Evolutionary conservation across 2,329 filamentous ascomycete species (phyloP).

Genomic region (Alternaria sp.): DNA sequence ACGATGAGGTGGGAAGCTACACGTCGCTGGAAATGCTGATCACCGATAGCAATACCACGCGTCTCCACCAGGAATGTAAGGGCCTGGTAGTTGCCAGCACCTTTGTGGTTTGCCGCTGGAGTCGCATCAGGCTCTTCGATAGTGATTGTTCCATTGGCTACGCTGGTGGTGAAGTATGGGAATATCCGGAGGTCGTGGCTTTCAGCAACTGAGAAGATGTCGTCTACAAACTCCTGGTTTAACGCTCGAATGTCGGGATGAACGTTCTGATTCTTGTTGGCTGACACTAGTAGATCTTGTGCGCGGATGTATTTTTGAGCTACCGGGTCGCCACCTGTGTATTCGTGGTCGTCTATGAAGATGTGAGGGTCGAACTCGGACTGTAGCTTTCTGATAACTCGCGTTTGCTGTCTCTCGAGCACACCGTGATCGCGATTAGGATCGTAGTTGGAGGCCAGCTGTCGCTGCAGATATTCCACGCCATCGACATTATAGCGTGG

Average conservation of each 20-base stretch:
- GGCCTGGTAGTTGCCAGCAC: constrained; percentile 36
- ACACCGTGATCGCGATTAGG: constrained; percentile 42
- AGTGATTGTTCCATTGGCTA: constrained; percentile 27
- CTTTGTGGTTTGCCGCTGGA: constrained; percentile 40
- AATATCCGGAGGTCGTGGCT: constrained; percentile 27
- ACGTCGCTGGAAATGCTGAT: constrained; percentile 40
- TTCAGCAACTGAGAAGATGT: constrained; percentile 22
- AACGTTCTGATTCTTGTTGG: constrained; percentile 44
- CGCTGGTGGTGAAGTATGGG: constrained; percentile 37
- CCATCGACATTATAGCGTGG: constrained; percentile 44
- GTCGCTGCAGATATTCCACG: constrained; percentile 34
- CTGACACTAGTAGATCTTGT: constrained; percentile 37
- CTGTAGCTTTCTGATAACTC: constrained; percentile 29
- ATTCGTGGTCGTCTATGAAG: constrained; percentile 41
- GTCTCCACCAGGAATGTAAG: constrained; percentile 40
- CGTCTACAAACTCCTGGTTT: constrained; percentile 35
- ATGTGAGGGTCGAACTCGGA: constrained; percentile 38
- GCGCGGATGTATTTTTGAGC: constrained; percentile 30
- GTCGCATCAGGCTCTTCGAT: constrained; percentile 37
- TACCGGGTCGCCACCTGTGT: constrained; percentile 24
- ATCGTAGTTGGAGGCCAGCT: constrained; percentile 34
- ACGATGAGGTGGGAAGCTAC: constrained; percentile 34
- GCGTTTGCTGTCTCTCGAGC: constrained; percentile 33
- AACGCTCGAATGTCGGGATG: constrained; percentile 36
- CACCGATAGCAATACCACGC: constrained; percentile 36